Percentiles rank a stretch among this genome's conserved stretches.
These are phyloP conservation scores for Citrus trifoliata DNA, from an alignment of 345 rosid genomes.

Conservation along the genomic window DNA sequence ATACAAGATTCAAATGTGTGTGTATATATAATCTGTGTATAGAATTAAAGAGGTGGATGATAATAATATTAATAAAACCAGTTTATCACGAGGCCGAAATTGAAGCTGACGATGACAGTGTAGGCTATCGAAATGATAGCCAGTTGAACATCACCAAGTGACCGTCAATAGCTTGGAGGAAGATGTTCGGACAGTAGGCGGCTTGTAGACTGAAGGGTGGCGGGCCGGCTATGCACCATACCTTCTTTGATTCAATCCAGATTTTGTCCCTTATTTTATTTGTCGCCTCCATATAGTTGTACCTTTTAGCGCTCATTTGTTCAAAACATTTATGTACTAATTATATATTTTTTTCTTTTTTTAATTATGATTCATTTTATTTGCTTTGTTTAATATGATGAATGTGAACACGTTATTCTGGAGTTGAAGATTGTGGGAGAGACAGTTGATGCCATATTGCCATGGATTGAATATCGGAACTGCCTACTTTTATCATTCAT, in stretches of 20 bases:
- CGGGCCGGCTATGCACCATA: conserved; percentile 64
- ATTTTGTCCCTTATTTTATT: neutral
- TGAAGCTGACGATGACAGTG: conserved; percentile 62
- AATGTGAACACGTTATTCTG: no score
- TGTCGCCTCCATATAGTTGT: no score
- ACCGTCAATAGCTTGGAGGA: conserved; percentile 62
- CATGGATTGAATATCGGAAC: no score
- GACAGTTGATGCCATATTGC: no score
- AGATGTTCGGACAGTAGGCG: conserved; percentile 40
- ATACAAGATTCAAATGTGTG: neutral
- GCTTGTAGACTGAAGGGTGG: conserved; percentile 51
- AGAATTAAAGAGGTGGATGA: neutral
- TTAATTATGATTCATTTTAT: no score
- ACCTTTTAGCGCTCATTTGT: no score
- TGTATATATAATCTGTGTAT: no score
- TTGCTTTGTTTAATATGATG: no score
- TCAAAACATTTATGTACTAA: no score
- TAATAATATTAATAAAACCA: neutral
- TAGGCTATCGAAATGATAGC: conserved; percentile 67
- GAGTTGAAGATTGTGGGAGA: no score
- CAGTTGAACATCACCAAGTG: conserved; percentile 58
- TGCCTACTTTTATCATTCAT: no score
- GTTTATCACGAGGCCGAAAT: conserved; percentile 59
- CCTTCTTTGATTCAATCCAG: conserved; percentile 49
- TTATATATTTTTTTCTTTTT: no score